Conservation (phyloP, 345 rosid species). For the Clarkia xantiana region DNA sequence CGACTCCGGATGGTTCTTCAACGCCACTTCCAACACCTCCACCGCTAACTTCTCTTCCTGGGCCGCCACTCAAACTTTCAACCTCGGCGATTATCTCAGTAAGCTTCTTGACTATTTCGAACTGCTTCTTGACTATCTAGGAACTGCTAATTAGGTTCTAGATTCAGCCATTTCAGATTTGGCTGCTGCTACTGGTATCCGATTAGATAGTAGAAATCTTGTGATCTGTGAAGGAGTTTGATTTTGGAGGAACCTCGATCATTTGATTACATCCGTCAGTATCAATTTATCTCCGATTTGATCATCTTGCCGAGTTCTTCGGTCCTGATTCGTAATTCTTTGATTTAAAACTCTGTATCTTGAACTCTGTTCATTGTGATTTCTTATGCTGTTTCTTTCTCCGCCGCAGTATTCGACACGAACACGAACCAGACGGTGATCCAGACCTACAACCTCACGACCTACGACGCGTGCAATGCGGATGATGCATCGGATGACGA, state of each 20-base stretch:
- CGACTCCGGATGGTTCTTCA: constrained; percentile 39
- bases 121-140: background rate
- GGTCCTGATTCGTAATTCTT: too few relatives aligned
- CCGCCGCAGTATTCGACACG: constrained; percentile 32
- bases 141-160: background rate
- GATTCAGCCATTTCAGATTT: background rate
- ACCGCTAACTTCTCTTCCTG: constrained; percentile 37
- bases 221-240: too few relatives aligned
- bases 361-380: background rate
- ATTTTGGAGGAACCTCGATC: too few relatives aligned
- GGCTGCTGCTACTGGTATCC: background rate
- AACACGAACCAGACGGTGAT: constrained; percentile 43
- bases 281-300: too few relatives aligned
- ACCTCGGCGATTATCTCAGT: constrained; percentile 53
- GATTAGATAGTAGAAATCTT: background rate
- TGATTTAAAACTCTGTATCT: too few relatives aligned
- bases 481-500: constrained; percentile 30
- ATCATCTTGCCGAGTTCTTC: too few relatives aligned
- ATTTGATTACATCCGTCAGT: too few relatives aligned
- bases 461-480: constrained; percentile 22
- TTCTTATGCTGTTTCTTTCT: background rate
- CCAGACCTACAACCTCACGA: constrained; percentile 44
- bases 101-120: constrained; percentile 9
- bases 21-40: constrained; percentile 29
- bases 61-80: constrained; percentile 37